Evolutionary conservation across 257 asterid genomes (phyloP), one percentile per base, ranked within the genome.

Genomic region (Anisodus acutangulus): DNA sequence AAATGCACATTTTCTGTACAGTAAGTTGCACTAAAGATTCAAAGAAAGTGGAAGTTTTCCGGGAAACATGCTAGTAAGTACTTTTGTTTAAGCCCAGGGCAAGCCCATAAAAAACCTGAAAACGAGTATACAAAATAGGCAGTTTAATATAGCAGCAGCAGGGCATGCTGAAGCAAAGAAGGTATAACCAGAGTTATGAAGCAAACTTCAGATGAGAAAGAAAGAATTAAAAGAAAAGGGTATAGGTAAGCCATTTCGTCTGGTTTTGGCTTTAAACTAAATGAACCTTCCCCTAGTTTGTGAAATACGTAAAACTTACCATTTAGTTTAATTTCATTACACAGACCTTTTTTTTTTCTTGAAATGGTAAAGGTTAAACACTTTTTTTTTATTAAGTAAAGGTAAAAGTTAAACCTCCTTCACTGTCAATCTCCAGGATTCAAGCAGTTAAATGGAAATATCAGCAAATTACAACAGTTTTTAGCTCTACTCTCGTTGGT

Each of bases 251-350:
- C 16, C 57, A 70, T 43, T 47, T 16, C 79, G 39, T 45, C 79
- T 10, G 79, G 58, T n/a, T 41, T 71, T 45, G 57, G 79, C 39
- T 31, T 22, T 9, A 43, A 71, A n/a, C 22, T 1, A 71, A n/a
- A 71, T 71, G 55, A 17, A 43, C 57, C 39, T 71, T 45, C 17
- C 54, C 58, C 55, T 71, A 45, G 79, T 71, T 59, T 71, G 79
- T 71, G 80, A 72, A 72, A 72, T 11, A 72, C 57, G 58, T 72
- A 72, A n/a, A 49, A 72, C 35, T 26, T 72, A 45, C 39, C 59
- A 9, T n/a, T 17, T 70, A 4, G 79, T 70, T 70, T 43, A 70
- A 41, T 70, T 15, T 70, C 79, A 41, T 41, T 70, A 70, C 45
- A 41, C 45, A 41, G 45, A 41, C 45, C 45, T 41, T 0, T 0